Conservation (phyloP, 1,284 basidiomycete genomes). For the Leccinum solheimii region DNA sequence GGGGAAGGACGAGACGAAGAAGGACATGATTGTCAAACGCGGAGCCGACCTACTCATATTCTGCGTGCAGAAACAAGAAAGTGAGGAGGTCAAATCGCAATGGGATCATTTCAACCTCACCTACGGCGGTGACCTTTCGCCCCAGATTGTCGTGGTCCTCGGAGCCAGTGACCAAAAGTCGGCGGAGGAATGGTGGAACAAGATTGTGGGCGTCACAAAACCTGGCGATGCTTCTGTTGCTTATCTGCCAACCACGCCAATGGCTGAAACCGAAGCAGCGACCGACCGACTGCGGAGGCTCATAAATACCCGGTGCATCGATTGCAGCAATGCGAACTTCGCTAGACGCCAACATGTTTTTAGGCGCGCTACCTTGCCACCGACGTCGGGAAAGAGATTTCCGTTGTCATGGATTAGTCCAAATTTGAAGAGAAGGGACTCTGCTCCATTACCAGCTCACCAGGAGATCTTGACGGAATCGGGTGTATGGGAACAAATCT, state of each 20-base stretch:
- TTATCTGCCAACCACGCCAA: slow-evolving; percentile 19
- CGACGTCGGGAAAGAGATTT: slow-evolving; percentile 2
- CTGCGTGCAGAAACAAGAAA: slow-evolving; percentile 20
- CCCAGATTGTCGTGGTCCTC: slow-evolving; percentile 26
- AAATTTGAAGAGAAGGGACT: background rate
- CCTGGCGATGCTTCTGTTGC: slow-evolving; percentile 12
- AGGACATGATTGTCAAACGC: slow-evolving; percentile 17
- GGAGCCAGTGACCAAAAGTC: slow-evolving; percentile 22
- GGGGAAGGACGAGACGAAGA: slow-evolving; percentile 7
- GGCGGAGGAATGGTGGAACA: slow-evolving; percentile 25
- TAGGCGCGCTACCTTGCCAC: slow-evolving; percentile 1
- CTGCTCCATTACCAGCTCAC: background rate
- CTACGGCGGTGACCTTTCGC: slow-evolving; percentile 31
- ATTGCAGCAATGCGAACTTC: slow-evolving; percentile 18
- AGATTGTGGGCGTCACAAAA: background rate
- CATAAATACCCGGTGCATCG: slow-evolving; percentile 25
- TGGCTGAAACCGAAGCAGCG: slow-evolving; percentile 1
- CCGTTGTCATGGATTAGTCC: slow-evolving; percentile 6
- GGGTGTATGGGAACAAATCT: slow-evolving; percentile 26
- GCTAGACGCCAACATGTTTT: slow-evolving; percentile 18
- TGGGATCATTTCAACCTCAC: slow-evolving; percentile 28
- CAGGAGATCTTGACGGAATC: slow-evolving; percentile 23
- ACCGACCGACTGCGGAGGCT: slow-evolving; percentile 14
- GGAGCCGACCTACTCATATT: slow-evolving; percentile 28
- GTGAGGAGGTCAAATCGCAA: slow-evolving; percentile 16